A percentile compares a stretch with the other conserved stretches of the same genome.
Conservation (phyloP, 2,329 filamentous ascomycete species). For the Dothidotthia symphoricarpi region DNA sequence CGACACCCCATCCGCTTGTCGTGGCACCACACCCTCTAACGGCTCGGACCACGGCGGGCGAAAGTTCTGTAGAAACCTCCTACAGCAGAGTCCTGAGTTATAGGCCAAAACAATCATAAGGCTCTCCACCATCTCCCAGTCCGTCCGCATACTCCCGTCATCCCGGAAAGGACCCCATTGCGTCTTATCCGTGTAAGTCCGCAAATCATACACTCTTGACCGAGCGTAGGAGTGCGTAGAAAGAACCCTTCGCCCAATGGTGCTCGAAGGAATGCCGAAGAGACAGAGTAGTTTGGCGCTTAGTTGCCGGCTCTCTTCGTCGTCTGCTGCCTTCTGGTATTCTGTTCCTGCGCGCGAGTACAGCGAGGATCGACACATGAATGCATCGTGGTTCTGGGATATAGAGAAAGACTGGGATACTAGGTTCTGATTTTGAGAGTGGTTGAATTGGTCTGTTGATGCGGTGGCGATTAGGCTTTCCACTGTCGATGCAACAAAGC, state of each 20-base stretch:
- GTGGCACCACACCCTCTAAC: constrained; percentile 29
- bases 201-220: constrained; percentile 70
- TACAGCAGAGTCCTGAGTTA: constrained; percentile 49
- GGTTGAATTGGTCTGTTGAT: constrained; percentile 40
- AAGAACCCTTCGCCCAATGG: constrained; percentile 28
- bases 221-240: constrained; percentile 61
- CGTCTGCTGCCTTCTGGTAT: constrained; percentile 41
- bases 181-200: constrained; percentile 61
- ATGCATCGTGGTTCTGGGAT: constrained; percentile 55
- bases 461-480: constrained; percentile 36
- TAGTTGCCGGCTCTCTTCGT: constrained; percentile 55
- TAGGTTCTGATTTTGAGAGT: constrained; percentile 49
- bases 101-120: constrained; percentile 67
- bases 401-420: constrained; percentile 44
- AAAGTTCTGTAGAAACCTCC: constrained; percentile 22
- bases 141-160: constrained; percentile 61
- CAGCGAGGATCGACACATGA: constrained; percentile 64
- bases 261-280: constrained; percentile 60
- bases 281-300: constrained; percentile 70
- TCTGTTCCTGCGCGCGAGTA: constrained; percentile 51
- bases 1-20: constrained; percentile 8
- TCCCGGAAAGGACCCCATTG: constrained; percentile 70
- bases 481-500: constrained; percentile 42
- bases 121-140: constrained; percentile 80
- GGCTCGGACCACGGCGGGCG: constrained; percentile 31